Evolutionary conservation across 768 basidiomycete species (phyloP), one percentile per base, ranked within the genome.

Genomic region (Phlebiopsis flavidoalba): DNA sequence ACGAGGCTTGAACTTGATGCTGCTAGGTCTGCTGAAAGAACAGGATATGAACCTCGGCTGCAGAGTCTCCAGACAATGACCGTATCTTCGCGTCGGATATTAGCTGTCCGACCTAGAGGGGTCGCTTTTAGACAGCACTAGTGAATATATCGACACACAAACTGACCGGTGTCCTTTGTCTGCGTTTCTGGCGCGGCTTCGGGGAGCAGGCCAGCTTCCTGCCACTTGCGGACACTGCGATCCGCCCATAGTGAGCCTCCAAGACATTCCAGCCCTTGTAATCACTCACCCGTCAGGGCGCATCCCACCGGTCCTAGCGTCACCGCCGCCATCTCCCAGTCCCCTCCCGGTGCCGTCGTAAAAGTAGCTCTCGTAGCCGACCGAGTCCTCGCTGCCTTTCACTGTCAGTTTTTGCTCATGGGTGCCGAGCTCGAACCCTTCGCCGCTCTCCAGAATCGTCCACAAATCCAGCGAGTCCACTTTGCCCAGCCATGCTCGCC

Each of bases 221-320:
- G 84, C 95, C 95, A 98, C 70, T 85, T 85, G 70, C 88, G 83
- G 52, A 94, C 79, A 74, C 93, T 94, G 65, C 82, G 81, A 75
- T 97, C 95, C 52, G 93, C 95, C 89, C 89, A 91, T 14, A n/a
- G n/a, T n/a, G n/a, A n/a, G 94, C 95, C 72, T 98, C 95, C 60
- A 97, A 73, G 6, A 94, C 90, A 70, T 80, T 91, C 95, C 94
- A 97, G 6, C 95, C 94, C 71, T 83, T 82, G 69, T 97, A n/a
- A n/a, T n/a, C n/a, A 97, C 69, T 93, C 88, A 33, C 93, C 95
- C 4, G 82, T 81, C 66, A 95, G 74, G n/a, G 47, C 89, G 83
- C 67, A 97, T 70, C 3, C 83, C 84, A 24, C 85, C 85, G 10
- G 81, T 73, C 22, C 90, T 87, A 11, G 82, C 80, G 65, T 90